These are phyloP conservation scores for Plectosphaerella sp. DNA, from an alignment of 2,329 filamentous ascomycete species.

Conservation along the genomic window DNA sequence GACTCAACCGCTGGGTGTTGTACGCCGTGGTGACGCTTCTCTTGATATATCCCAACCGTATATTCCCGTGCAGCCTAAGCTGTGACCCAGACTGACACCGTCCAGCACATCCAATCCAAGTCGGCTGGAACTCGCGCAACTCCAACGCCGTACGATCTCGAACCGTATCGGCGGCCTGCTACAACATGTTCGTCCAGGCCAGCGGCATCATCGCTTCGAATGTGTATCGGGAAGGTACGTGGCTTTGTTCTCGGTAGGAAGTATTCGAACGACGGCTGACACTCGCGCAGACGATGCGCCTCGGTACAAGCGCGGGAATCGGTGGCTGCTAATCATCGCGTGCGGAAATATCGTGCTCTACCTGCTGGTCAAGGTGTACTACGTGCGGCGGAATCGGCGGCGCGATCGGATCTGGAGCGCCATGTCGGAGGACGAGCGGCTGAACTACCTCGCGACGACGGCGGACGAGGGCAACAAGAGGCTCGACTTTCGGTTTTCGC, in stretches of 20 bases:
- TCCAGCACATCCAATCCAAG: constrained; percentile 40
- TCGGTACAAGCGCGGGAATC: constrained; percentile 50
- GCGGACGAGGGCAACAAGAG: constrained; percentile 36
- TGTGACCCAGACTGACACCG: constrained; percentile 16
- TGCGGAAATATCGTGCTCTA: constrained; percentile 25
- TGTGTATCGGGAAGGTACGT: constrained; percentile 29
- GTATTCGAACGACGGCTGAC: not conserved
- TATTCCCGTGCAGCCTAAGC: constrained; percentile 2
- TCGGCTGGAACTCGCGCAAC: constrained; percentile 48
- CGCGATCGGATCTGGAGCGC: constrained; percentile 20
- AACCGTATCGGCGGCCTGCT: constrained; percentile 59
- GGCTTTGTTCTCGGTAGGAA: too few relatives aligned
- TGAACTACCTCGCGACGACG: constrained; percentile 32
- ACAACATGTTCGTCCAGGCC: constrained; percentile 51
- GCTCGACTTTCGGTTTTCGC: constrained; percentile 23
- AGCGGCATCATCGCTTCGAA: constrained; percentile 35
- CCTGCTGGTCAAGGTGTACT: constrained; percentile 22
- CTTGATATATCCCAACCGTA: constrained; percentile 26
- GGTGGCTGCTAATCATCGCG: constrained; percentile 45
- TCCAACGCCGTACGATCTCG: constrained; percentile 56
- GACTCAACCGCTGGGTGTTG: constrained; percentile 26
- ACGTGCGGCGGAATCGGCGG: constrained; percentile 26
- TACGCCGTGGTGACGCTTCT: constrained; percentile 28
- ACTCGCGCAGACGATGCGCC: constrained; percentile 32
- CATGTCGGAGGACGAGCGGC: constrained; percentile 20